A percentile compares a stretch with the other conserved stretches of the same genome.
phyloP scores from a whole-genome alignment of 148 eudicot genomes.

The Amaranthus hypochondriacus region DNA sequence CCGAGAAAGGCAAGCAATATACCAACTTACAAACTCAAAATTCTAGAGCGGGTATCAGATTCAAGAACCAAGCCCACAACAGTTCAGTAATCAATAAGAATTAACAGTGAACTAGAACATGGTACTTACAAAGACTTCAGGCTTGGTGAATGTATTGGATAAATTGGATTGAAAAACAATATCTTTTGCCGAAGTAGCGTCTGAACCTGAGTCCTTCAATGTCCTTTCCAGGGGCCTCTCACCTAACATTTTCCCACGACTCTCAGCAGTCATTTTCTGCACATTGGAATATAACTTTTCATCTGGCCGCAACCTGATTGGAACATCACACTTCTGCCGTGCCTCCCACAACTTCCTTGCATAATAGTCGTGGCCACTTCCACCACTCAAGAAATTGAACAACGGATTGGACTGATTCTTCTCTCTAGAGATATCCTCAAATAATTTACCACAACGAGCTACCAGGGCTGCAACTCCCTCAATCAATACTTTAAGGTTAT shows the following conservation, averaged over 20 bases:
- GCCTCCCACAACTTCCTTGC: conserved; percentile 90
- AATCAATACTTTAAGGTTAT: conserved; percentile 62
- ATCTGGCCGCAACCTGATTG: conserved; percentile 38
- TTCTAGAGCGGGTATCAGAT: not conserved
- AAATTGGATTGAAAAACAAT: conserved; percentile 49
- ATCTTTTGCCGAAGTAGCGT: conserved; percentile 26
- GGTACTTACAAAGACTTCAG: conserved; percentile 76
- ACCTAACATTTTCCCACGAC: conserved; percentile 80
- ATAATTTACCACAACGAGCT: conserved; percentile 84
- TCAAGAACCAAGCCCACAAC: not conserved
- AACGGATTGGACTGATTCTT: conserved; percentile 75
- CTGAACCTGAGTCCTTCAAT: conserved; percentile 36
- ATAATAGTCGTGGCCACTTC: conserved; percentile 76
- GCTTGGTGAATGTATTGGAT: conserved; percentile 73
- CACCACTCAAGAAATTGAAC: conserved; percentile 81
- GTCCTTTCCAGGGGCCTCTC: conserved; percentile 76
- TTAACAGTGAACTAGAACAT: conserved; percentile 1
- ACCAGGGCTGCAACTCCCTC: conserved; percentile 91
- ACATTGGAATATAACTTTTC: conserved; percentile 35
- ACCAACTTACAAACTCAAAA: conserved; percentile 6
- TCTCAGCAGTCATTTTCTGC: conserved; percentile 81
- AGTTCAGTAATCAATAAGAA: not conserved
- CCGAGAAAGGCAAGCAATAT: not conserved
- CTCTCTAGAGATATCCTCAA: conserved; percentile 88
- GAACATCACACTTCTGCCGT: conserved; percentile 58